Percentiles rank a stretch among this genome's conserved stretches.
Evolutionary conservation across 2,329 filamentous ascomycete species (phyloP).

Genomic region (Hymenoscyphus fraxineus): DNA sequence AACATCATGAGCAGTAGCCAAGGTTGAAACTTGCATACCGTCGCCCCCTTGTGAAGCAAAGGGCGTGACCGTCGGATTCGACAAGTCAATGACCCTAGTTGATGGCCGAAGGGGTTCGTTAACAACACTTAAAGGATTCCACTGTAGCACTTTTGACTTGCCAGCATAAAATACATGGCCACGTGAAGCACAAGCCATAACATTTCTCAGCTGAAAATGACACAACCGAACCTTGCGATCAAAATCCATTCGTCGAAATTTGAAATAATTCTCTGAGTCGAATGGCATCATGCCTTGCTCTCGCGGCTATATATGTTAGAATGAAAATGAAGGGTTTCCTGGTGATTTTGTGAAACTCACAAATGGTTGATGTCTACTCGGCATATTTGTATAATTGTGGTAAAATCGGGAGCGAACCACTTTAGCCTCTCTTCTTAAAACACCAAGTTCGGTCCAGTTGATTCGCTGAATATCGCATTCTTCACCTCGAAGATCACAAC

Average conservation of each 20-base stretch:
- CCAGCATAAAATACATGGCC: constrained; percentile 56
- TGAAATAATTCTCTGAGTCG: constrained; percentile 45
- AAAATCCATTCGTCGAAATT: constrained; percentile 55
- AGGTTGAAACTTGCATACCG: constrained; percentile 34
- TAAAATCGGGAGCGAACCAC: constrained; percentile 47
- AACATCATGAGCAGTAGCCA: constrained; percentile 35
- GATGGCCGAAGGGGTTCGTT: constrained; percentile 22
- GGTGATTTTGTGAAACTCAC: constrained; percentile 39
- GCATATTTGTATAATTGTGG: constrained; percentile 55
- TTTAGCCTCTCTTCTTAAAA: constrained; percentile 48
- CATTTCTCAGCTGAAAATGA: constrained; percentile 65
- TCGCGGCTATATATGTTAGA: constrained; percentile 15
- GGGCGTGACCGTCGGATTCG: constrained; percentile 27
- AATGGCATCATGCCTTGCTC: constrained; percentile 18
- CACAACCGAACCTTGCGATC: constrained; percentile 50
- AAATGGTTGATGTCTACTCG: constrained; percentile 44
- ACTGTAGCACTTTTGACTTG: constrained; percentile 45
- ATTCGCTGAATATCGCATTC: constrained; percentile 56
- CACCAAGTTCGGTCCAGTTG: constrained; percentile 52
- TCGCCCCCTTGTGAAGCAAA: constrained; percentile 17
- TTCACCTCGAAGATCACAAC: constrained; percentile 51
- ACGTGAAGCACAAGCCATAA: constrained; percentile 54
- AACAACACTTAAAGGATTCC: constrained; percentile 49
- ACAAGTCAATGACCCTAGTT: constrained; percentile 29
- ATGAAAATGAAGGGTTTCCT: neutral